A percentile compares a stretch with the other conserved stretches of the same genome.
phyloP scores from a whole-genome alignment of 176 grass and related monocot species.

The Oryza coarctata region DNA sequence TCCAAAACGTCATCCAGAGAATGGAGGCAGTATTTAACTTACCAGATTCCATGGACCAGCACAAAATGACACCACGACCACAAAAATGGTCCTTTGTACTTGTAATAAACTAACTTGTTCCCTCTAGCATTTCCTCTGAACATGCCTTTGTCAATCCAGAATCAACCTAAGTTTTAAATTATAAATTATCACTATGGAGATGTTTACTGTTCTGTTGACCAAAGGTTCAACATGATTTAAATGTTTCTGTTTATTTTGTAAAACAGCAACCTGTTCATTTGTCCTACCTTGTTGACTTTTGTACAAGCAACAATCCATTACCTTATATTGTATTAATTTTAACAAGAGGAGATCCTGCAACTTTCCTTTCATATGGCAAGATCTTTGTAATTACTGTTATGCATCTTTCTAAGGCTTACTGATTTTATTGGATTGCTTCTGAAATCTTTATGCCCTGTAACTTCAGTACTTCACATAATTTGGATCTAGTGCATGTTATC shows the following conservation, averaged over 20 bases:
- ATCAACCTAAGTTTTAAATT: not conserved
- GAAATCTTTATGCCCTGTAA: not conserved
- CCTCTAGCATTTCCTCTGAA: constrained; percentile 2
- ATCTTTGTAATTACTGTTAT: not conserved
- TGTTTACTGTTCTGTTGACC: not conserved
- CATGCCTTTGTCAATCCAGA: not conserved
- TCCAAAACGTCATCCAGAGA: too few species aligned
- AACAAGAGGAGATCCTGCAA: not conserved
- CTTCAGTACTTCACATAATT: not conserved
- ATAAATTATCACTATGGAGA: not conserved
- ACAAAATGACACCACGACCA: not conserved
- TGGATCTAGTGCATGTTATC: not conserved
- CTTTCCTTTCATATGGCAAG: not conserved
- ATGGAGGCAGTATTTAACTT: too few species aligned
- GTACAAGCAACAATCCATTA: not conserved
- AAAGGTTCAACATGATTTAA: constrained; percentile 8
- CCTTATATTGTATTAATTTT: not conserved
- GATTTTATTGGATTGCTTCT: not conserved
- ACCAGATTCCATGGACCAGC: not conserved
- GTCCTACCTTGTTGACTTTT: not conserved
- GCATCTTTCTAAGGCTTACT: not conserved
- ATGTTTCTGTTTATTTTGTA: not conserved
- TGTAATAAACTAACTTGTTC: constrained; percentile 11
- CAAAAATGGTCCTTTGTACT: not conserved
- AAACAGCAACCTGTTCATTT: not conserved